Evolutionary conservation across 2,329 filamentous ascomycete genomes (phyloP).

Genomic region (Sarocladium strictum): DNA sequence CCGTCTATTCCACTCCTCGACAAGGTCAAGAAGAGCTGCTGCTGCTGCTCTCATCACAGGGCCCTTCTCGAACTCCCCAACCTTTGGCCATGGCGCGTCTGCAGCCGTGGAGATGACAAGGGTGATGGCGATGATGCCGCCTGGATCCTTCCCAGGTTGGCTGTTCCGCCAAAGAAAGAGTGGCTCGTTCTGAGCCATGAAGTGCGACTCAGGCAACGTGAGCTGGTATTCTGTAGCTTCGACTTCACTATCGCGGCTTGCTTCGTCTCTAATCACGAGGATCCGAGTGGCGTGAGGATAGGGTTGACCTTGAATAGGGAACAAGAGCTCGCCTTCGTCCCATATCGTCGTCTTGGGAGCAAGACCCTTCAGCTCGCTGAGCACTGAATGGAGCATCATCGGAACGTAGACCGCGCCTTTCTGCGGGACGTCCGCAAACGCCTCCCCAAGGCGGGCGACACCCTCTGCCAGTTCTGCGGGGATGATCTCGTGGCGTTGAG

Average conservation of each 20-base stretch:
- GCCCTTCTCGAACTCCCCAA: background rate
- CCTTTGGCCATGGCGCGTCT: background rate
- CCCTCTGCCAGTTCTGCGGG: background rate
- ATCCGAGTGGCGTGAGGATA: conserved; percentile 2
- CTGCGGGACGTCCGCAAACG: background rate
- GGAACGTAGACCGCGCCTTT: background rate
- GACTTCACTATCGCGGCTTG: background rate
- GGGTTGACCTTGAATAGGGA: background rate
- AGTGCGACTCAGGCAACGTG: background rate
- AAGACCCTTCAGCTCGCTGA: background rate
- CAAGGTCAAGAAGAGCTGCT: background rate
- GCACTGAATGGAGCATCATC: background rate
- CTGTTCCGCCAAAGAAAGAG: background rate
- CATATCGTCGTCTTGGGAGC: background rate
- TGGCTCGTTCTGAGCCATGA: background rate
- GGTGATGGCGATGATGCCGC: background rate
- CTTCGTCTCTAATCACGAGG: background rate
- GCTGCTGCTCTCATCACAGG: background rate
- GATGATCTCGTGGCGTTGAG: background rate
- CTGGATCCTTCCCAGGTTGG: background rate
- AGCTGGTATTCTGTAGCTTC: background rate
- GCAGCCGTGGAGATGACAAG: background rate
- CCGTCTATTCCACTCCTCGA: background rate
- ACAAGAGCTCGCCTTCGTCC: conserved; percentile 4
- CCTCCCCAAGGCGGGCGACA: background rate